Evolutionary conservation across 495 filamentous ascomycete genomes (phyloP).

Genomic region (Amphirosellinia nigrospora): DNA sequence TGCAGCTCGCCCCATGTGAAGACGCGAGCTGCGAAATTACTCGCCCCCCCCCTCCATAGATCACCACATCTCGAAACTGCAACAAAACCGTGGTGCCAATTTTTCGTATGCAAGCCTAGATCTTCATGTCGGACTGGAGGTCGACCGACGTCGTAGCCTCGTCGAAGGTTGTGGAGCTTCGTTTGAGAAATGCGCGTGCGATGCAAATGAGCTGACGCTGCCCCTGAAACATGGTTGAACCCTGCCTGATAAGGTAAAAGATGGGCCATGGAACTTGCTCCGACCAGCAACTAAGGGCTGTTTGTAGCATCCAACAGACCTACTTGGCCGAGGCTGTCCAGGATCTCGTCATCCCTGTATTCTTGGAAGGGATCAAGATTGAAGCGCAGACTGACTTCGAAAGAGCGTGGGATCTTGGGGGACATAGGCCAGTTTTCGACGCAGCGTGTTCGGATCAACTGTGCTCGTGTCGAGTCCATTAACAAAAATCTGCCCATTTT

Average conservation of each 20-base stretch:
- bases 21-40: too few relatives aligned
- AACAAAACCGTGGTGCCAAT: not conserved
- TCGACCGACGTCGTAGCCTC: slow-evolving; percentile 47
- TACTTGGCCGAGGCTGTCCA: slow-evolving; percentile 53
- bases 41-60: too few relatives aligned
- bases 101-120: not conserved
- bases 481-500: slow-evolving; percentile 38
- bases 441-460: slow-evolving; percentile 43
- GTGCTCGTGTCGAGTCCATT: slow-evolving; percentile 48
- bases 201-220: slow-evolving; percentile 72
- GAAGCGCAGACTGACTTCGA: slow-evolving; percentile 47
- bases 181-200: slow-evolving; percentile 67
- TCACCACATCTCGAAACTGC: too few relatives aligned
- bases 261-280: not conserved
- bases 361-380: slow-evolving; percentile 55
- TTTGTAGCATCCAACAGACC: slow-evolving; percentile 52
- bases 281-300: not conserved
- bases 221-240: slow-evolving; percentile 52
- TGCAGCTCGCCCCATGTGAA: too few relatives aligned
- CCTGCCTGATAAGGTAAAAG: not conserved
- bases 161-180: slow-evolving; percentile 68
- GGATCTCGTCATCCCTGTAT: slow-evolving; percentile 58
- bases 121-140: not conserved
- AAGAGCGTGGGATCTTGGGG: slow-evolving; percentile 55
- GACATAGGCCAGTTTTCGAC: slow-evolving; percentile 46